Evolutionary conservation across 1,139 yeast genomes (phyloP).

Genomic region (Yamadazyma kanchanaburiensis): DNA sequence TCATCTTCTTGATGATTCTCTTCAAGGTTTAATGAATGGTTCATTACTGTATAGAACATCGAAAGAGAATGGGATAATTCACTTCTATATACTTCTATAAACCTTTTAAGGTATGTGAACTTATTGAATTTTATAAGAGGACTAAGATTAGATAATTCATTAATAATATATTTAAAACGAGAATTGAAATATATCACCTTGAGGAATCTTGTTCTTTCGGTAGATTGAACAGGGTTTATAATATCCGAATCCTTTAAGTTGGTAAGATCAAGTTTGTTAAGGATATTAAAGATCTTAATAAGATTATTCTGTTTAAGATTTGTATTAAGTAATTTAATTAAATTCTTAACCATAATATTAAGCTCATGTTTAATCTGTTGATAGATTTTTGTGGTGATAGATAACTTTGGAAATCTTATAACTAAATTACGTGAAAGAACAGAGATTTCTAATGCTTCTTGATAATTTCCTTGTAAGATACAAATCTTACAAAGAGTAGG

Average conservation of each 20-base stretch:
- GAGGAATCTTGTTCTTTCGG: conserved; percentile 20
- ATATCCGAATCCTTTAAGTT: conserved; percentile 9
- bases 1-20: conserved; percentile 20
- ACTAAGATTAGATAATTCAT: conserved; percentile 53
- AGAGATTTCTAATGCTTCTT: conserved; percentile 81
- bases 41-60: conserved; percentile 63
- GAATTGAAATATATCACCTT: conserved; percentile 52
- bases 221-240: conserved; percentile 10
- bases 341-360: conserved; percentile 60
- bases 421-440: conserved; percentile 65
- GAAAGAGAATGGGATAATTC: conserved; percentile 71
- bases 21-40: conserved; percentile 14
- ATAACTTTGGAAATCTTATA: conserved; percentile 64
- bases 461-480: conserved; percentile 81
- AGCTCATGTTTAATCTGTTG: conserved; percentile 55
- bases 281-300: conserved; percentile 72
- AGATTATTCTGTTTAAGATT: conserved; percentile 75
- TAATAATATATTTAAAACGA: conserved; percentile 56
- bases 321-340: conserved; percentile 68
- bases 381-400: conserved; percentile 54
- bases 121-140: conserved; percentile 52
- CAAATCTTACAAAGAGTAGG: conserved; percentile 84
- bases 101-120: conserved; percentile 71
- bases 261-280: conserved; percentile 55
- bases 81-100: conserved; percentile 81